Percentiles rank a stretch among this genome's conserved stretches.
Conservation (phyloP, 202 grass and related monocot species). For the Carex sylvatica region DNA sequence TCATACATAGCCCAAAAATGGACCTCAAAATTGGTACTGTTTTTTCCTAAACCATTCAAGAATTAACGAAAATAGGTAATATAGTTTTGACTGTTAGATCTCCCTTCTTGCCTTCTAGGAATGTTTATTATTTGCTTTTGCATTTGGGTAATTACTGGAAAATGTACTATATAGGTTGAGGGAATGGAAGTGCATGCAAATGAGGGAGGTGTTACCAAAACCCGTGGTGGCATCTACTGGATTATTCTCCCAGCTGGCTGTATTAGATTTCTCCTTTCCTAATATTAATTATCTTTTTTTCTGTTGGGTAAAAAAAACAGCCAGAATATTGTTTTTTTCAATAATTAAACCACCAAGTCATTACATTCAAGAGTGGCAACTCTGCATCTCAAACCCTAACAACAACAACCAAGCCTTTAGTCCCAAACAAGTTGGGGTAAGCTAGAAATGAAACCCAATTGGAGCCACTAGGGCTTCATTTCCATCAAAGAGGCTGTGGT, state of each 20-base stretch:
- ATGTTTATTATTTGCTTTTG: conserved; percentile 14
- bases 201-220: conserved; percentile 88
- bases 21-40: neutral
- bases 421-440: too few relatives aligned
- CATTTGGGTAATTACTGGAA: neutral
- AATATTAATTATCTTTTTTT: neutral
- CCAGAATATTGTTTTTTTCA: neutral
- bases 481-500: too few relatives aligned
- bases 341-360: neutral
- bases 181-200: conserved; percentile 96
- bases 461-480: too few relatives aligned
- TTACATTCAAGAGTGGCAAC: neutral
- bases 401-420: too few relatives aligned
- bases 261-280: conserved; percentile 39
- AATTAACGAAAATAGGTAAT: neutral
- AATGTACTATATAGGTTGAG: conserved; percentile 54
- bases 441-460: too few relatives aligned
- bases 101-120: neutral
- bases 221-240: conserved; percentile 96
- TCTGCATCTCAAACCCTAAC: neutral
- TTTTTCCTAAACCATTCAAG: neutral
- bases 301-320: neutral
- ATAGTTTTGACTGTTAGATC: neutral
- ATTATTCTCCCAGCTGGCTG: conserved; percentile 99
- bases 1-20: neutral